A percentile compares a stretch with the other conserved stretches of the same genome.
phyloP scores from a whole-genome alignment of 2,329 filamentous ascomycete genomes.

The Didymella pinodella region DNA sequence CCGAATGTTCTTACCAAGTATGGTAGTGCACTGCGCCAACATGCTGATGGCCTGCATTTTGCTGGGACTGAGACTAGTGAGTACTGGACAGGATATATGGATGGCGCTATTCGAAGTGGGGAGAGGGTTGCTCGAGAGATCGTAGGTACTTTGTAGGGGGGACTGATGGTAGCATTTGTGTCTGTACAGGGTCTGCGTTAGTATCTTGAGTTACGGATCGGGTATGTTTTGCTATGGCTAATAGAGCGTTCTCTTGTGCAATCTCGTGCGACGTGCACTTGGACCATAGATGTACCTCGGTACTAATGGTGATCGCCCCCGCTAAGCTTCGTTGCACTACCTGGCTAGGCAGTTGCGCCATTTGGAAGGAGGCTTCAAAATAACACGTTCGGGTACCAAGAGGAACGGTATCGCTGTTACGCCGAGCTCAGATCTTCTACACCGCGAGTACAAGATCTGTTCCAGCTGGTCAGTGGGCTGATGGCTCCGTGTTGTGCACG shows the following conservation, averaged over 20 bases:
- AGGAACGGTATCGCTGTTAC: too few relatives aligned
- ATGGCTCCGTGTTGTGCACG: background rate
- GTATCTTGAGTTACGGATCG: too few relatives aligned
- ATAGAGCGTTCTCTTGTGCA: background rate
- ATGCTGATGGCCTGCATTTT: slow-evolving; percentile 58
- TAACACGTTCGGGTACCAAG: too few relatives aligned
- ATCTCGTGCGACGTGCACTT: background rate
- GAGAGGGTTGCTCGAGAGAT: slow-evolving; percentile 60
- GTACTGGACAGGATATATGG: slow-evolving; percentile 67
- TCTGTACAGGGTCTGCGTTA: background rate
- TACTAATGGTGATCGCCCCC: background rate
- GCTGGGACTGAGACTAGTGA: slow-evolving; percentile 62
- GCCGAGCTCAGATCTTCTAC: too few relatives aligned
- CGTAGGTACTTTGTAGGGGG: too few relatives aligned
- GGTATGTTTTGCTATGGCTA: background rate
- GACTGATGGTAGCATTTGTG: background rate
- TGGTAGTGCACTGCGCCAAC: slow-evolving; percentile 25
- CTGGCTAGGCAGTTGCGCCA: background rate
- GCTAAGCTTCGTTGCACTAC: background rate
- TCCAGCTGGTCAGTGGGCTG: too few relatives aligned
- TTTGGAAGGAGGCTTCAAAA: too few relatives aligned
- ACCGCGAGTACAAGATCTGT: background rate
- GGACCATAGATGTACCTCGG: background rate
- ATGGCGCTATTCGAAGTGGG: slow-evolving; percentile 62
- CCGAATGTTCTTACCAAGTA: slow-evolving; percentile 25